Evolutionary conservation across 202 grass and related monocot species (phyloP).

Genomic region (Tripidium arundinaceum): DNA sequence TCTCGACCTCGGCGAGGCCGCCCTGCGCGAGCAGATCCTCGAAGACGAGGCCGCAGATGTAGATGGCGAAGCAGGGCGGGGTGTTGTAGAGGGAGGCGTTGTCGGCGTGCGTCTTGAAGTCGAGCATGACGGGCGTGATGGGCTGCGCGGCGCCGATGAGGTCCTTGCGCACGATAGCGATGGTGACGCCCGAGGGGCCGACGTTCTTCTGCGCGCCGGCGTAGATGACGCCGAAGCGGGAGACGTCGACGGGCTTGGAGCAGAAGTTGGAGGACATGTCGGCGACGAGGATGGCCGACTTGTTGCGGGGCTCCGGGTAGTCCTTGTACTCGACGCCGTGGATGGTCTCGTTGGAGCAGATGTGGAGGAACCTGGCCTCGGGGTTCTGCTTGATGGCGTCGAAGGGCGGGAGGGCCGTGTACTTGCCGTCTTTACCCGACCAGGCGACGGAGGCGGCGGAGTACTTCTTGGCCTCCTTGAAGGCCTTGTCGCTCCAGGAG

Average conservation of each 20-base stretch:
- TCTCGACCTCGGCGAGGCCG: constrained; percentile 78
- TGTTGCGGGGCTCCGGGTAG: constrained; percentile 64
- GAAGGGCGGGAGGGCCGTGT: constrained; percentile 69
- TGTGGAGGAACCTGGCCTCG: constrained; percentile 80
- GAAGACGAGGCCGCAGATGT: constrained; percentile 84
- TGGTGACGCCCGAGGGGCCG: constrained; percentile 81
- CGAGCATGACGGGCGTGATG: constrained; percentile 90
- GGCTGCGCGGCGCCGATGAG: constrained; percentile 75
- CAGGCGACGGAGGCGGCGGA: constrained; percentile 68
- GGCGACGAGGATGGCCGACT: constrained; percentile 66
- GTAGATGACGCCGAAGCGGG: constrained; percentile 89
- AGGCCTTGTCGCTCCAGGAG: constrained; percentile 94
- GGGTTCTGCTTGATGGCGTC: constrained; percentile 58
- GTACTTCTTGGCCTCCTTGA: constrained; percentile 92
- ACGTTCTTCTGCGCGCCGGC: constrained; percentile 98
- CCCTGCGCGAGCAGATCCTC: constrained; percentile 89
- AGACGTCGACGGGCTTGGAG: constrained; percentile 96
- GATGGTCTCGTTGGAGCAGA: constrained; percentile 99
- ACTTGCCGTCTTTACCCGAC: constrained; percentile 85
- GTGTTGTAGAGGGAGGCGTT: constrained; percentile 94
- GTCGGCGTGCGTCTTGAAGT: constrained; percentile 92
- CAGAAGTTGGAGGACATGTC: constrained; percentile 99
- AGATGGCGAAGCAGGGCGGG: constrained; percentile 91
- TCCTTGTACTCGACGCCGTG: constrained; percentile 99
- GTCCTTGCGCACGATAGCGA: constrained; percentile 88